Evolutionary conservation across 169 alveolate species (phyloP), one percentile per base, ranked within the genome.

Genomic region (Plasmodium adleri): DNA sequence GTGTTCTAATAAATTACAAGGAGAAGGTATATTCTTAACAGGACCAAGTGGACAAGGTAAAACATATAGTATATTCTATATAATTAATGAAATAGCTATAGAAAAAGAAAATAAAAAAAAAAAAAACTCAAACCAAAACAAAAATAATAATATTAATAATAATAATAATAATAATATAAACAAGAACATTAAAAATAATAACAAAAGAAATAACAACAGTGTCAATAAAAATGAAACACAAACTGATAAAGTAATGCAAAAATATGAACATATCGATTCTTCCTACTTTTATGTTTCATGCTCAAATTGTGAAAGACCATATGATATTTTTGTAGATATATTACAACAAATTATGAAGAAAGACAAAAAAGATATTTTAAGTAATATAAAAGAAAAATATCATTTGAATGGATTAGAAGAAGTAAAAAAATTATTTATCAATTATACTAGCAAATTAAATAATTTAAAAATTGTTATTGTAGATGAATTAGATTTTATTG

Each of bases 31-130:
- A 58, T 78, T 78, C 54, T 45, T 78, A 20, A 78, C 89, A 2
- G 89, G 89, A 0, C 89, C 89, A 13, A 78, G 89, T 66, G 89
- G 89, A 0, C 89, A 78, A 52, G 89, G 89, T 28, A 78, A 78
- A 66, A 78, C 89, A 22, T 78, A 78, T 26, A 78, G 89, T 47
- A 78, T 78, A 66, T 78, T 78, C 54, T 78, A 78, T 60, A 78
- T 78, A 56, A 78, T 78, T 49, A 78, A 78, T 26, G 89, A 78
- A 70, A 78, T 78, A 28, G 78, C 50, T 15, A 78, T 64, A 45
- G 89, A 78, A 70, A 78, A 78, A 20, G 70, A 66, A 4, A 20
- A 78, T 9, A 58, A 64, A 28, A 78, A 52, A 52, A 24, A 59
- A 10, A 39, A 78, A 39, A 45, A 47, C 1, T 0, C 6, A 1